Percentiles rank a stretch among this genome's conserved stretches.
phyloP scores from a whole-genome alignment of 495 filamentous ascomycete genomes.

The Lasiosphaeria miniovina region DNA sequence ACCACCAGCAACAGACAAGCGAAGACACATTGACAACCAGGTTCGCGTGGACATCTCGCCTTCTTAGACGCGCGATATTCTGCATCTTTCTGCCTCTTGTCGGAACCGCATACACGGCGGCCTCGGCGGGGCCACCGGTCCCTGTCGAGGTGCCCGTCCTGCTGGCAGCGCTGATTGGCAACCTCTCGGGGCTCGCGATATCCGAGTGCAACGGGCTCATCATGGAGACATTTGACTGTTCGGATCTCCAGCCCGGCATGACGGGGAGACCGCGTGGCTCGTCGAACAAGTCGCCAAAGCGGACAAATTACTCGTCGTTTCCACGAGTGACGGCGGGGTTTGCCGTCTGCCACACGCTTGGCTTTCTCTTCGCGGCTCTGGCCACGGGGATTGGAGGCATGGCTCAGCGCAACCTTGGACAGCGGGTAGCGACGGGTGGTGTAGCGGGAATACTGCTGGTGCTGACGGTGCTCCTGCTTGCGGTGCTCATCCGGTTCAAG shows the following conservation, averaged over 20 bases:
- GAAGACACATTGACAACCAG: slow-evolving; percentile 52
- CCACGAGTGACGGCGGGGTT: slow-evolving; percentile 70
- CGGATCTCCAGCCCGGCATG: slow-evolving; percentile 62
- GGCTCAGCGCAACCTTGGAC: slow-evolving; percentile 60
- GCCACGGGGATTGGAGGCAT: slow-evolving; percentile 61
- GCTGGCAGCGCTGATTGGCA: slow-evolving; percentile 64
- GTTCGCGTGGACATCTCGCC: slow-evolving; percentile 63
- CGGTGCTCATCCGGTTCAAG: slow-evolving; percentile 59
- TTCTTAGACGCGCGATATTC: slow-evolving; percentile 64
- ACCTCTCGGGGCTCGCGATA: slow-evolving; percentile 67
- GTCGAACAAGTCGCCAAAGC: slow-evolving; percentile 47
- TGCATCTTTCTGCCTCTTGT: slow-evolving; percentile 61
- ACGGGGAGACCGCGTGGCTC: slow-evolving; percentile 52
- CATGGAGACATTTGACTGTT: slow-evolving; percentile 79
- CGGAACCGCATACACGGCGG: slow-evolving; percentile 61
- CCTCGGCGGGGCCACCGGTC: slow-evolving; percentile 55
- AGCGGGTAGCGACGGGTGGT: slow-evolving; percentile 60
- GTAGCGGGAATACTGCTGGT: slow-evolving; percentile 60
- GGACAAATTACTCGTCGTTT: slow-evolving; percentile 65
- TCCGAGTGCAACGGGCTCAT: slow-evolving; percentile 72
- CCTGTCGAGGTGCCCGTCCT: slow-evolving; percentile 61
- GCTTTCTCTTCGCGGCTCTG: slow-evolving; percentile 61
- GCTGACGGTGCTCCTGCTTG: slow-evolving; percentile 59
- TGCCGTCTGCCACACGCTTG: slow-evolving; percentile 63
- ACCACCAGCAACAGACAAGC: slow-evolving; percentile 54